Conservation (phyloP, 306 rosid genomes). For the Aeschynomene evenia region DNA sequence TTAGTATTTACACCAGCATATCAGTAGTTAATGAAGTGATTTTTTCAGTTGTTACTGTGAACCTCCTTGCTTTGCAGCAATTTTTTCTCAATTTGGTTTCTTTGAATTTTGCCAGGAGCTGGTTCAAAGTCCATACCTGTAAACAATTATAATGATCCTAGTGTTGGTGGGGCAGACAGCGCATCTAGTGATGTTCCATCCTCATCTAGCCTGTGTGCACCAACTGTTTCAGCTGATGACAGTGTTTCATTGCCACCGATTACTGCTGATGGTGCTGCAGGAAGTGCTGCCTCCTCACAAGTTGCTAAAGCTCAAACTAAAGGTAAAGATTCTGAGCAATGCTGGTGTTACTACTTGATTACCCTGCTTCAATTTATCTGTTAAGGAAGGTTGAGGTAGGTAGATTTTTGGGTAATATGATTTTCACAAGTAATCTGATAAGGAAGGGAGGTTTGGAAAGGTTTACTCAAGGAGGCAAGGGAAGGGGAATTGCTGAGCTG, state of each 20-base stretch:
- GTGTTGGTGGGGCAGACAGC: conserved; percentile 38
- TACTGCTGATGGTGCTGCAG: conserved; percentile 39
- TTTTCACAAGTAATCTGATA: background rate
- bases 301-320: conserved; percentile 68
- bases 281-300: conserved; percentile 43
- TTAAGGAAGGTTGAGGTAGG: background rate
- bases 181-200: conserved; percentile 50
- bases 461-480: no score
- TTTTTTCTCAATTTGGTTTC: conserved; percentile 23
- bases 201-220: conserved; percentile 45
- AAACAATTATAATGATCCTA: conserved; percentile 28
- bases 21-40: conserved; percentile 28
- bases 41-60: conserved; percentile 17
- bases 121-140: conserved; percentile 33
- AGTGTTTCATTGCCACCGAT: conserved; percentile 36
- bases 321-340: conserved; percentile 50
- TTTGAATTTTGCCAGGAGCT: conserved; percentile 38
- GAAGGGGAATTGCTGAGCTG: no score
- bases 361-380: conserved; percentile 21
- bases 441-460: no score
- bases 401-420: background rate
- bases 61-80: conserved; percentile 17
- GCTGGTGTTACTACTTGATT: conserved; percentile 11
- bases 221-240: conserved; percentile 46
- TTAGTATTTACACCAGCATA: conserved; percentile 26